Base-by-base conservation (phyloP, 768 basidiomycete genomes). In the Lanmaoa rubissima region DNA sequence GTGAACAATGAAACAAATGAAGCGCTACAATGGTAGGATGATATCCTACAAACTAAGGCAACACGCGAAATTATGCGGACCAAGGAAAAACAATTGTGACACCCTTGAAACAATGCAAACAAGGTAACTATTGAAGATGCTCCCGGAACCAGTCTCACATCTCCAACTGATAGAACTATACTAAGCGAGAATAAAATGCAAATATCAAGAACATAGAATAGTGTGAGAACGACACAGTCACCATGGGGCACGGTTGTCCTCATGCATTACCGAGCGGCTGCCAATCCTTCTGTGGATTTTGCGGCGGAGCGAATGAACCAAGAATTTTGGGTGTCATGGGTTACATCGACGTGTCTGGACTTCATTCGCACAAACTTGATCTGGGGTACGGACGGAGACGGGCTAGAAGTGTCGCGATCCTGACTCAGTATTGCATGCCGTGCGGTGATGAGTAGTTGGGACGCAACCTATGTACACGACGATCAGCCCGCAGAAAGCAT, bases 401-500 rank as follows among this genome's bases (percentile, higher is more conserved):
- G 5, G 26, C 11, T 6, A 2, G 3, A 5, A 13, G 1, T 9
- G 5, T 36, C 26, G 10, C 5, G 39, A 31, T 8, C 1, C 19
- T 40, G 62, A 44, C 24, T 54, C 26, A 42, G 0, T 45, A 61
- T 17, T 5, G 35, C 62, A 32, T 65, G 46, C 5, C 63, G 62
- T 21, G 63, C 59, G 8, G 53, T 64, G 21, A 65, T 35, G 42
- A 64, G 59, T 5, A 65, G 31, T 31, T 61, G 63, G n/a, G 62
- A 64, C 21, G 35, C 21, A 8, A 61, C 7, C 62, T 63, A 17
- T 3, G 35, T 11, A 28, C 7, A 32, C 32, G 14, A 24, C 2
- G 16, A 35, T 63, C 19, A 49, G 28, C 24, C 28, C 42, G 6
- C 9, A 16, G 13, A 28, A 45, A 6, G 12, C 1, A 21, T 24